A percentile compares a stretch with the other conserved stretches of the same genome.
These are phyloP conservation scores for Epichloe hybrida DNA, from an alignment of 2,329 filamentous ascomycete species.

Conservation along the genomic window DNA sequence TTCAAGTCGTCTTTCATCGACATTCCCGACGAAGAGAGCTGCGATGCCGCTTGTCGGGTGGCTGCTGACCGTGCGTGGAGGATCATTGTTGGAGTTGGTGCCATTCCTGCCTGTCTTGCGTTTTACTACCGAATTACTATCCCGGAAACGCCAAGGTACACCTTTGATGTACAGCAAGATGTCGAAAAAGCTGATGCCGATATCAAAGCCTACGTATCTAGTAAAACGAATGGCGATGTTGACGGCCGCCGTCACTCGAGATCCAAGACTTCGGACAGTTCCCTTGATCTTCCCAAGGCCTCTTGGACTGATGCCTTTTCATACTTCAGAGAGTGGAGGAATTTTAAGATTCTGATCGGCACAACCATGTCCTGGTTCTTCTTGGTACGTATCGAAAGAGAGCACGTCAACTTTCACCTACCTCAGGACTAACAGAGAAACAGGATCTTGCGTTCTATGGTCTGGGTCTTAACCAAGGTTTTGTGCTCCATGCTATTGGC, in stretches of 20 bases:
- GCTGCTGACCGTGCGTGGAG: constrained; percentile 75
- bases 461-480: constrained; percentile 60
- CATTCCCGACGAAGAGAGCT: constrained; percentile 30
- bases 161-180: constrained; percentile 66
- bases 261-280: constrained; percentile 36
- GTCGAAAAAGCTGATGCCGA: constrained; percentile 63
- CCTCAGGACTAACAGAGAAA: constrained; percentile 5
- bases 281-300: constrained; percentile 51
- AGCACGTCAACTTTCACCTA: too few relatives aligned
- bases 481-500: constrained; percentile 59
- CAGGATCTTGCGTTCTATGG: constrained; percentile 56
- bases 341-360: constrained; percentile 58
- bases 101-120: constrained; percentile 62
- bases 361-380: constrained; percentile 77
- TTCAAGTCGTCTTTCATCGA: constrained; percentile 41
- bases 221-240: constrained; percentile 32
- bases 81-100: constrained; percentile 66
- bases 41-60: constrained; percentile 47
- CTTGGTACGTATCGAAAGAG: constrained; percentile 28
- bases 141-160: constrained; percentile 73
- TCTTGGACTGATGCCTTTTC: constrained; percentile 53
- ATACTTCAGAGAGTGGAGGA: constrained; percentile 58
- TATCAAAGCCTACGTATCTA: constrained; percentile 45
- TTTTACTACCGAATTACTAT: constrained; percentile 81
- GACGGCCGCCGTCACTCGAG: constrained; percentile 35